phyloP scores from a whole-genome alignment of 2,329 filamentous ascomycete species.

The Orbilia blumenaviensis region DNA sequence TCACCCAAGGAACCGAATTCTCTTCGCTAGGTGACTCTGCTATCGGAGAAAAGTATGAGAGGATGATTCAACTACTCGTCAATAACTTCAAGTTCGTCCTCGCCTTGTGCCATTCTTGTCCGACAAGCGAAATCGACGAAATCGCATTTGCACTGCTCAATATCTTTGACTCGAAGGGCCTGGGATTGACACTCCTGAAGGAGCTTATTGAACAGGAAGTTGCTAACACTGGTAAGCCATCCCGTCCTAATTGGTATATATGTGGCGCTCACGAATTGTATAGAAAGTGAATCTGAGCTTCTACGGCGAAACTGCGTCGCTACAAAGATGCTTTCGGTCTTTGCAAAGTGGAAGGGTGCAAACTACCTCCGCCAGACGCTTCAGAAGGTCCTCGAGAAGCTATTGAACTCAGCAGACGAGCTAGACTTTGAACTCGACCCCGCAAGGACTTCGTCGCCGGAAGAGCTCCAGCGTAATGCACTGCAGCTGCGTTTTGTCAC shows the following conservation, averaged over 20 bases:
- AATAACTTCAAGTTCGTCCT: slow-evolving; percentile 71
- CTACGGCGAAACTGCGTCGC: slow-evolving; percentile 74
- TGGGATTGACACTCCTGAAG: slow-evolving; percentile 72
- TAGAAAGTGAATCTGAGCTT: slow-evolving; percentile 74
- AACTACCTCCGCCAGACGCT: slow-evolving; percentile 72
- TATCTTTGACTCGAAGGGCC: slow-evolving; percentile 74
- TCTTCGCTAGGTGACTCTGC: slow-evolving; percentile 74
- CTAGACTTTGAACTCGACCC: slow-evolving; percentile 75
- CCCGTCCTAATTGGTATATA: background rate
- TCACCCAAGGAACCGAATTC: slow-evolving; percentile 77
- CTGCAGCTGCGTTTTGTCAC: slow-evolving; percentile 73
- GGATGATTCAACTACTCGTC: slow-evolving; percentile 71
- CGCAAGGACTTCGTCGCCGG: slow-evolving; percentile 68
- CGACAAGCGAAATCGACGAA: slow-evolving; percentile 74
- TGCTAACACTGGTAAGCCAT: slow-evolving; percentile 69
- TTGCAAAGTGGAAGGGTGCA: slow-evolving; percentile 75
- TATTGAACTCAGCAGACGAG: slow-evolving; percentile 74
- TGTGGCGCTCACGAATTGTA: slow-evolving; percentile 12
- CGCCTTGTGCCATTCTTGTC: slow-evolving; percentile 73
- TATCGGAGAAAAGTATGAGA: slow-evolving; percentile 74
- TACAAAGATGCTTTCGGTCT: slow-evolving; percentile 77
- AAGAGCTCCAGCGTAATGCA: slow-evolving; percentile 74
- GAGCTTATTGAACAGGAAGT: slow-evolving; percentile 75
- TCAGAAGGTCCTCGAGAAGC: slow-evolving; percentile 72
- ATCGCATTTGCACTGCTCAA: slow-evolving; percentile 74